Base-by-base conservation (phyloP, 257 asterid species). In the Ophiorrhiza pumila region DNA sequence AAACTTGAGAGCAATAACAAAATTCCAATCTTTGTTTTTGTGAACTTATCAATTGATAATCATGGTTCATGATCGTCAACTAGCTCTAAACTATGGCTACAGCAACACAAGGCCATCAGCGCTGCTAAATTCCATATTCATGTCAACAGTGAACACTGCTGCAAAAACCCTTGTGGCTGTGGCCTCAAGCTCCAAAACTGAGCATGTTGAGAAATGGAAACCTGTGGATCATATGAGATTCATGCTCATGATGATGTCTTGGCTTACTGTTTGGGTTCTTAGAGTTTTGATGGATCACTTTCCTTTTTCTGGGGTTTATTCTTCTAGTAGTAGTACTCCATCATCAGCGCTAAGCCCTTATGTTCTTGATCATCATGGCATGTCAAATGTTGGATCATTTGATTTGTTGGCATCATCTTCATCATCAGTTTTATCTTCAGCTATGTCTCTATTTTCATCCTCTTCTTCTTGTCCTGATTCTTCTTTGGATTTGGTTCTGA, bases 91-190 rank as follows among this genome's bases (percentile, higher is more conserved):
- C 2, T 45, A 67, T 42, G 77, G 80, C 20, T 66, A 73, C 55
- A 61, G 47, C 34, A 75, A 31, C 69, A 66, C 80, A 15, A 80
- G 53, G 66, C 84, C 80, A 23, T 76, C 84, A 5, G 71, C 81
- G 0, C 84, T 80, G 15, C 65, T 80, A 22, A 76, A 80, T 71
- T 76, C 80, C 22, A 59, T 80, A 1, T 80, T 80, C 63, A 62
- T 72, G 81, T 53, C 74, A 2, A 80, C 81, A 8, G 84, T 80
- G 3, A 80, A 80, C 74, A 71, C 78, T 6, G 81, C 81, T 0
- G 84, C 84, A 5, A 80, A 72, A 76, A 73, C 81, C 56, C 84
- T 80, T 10, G 81, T 76, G 47, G 68, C 84, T 2, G 71, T 80
- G 20, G 84, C 84, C 0, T 80, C 81, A 18, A 69, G 42, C 27